Base-by-base conservation (phyloP, 345 rosid species). In the Clarkia xantiana region DNA sequence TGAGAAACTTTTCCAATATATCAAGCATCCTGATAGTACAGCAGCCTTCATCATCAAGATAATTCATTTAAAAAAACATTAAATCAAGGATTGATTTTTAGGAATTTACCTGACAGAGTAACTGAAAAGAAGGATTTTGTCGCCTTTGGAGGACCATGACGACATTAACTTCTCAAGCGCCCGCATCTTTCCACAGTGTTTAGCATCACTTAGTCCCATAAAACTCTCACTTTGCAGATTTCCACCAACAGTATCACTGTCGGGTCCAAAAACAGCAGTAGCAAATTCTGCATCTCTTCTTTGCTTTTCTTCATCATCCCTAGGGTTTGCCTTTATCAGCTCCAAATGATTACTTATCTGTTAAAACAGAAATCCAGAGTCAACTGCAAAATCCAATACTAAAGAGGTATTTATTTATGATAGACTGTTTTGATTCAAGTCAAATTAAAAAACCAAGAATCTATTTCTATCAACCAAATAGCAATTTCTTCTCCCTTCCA, bases 261-360 rank as follows among this genome's bases (percentile, higher is more conserved):
- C 94, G 17, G 71, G 54, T 40, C 93, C 94, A 64, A 90, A 86
- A 60, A 90, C 89, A 34, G 89, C 72, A 38, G 83, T 65, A 17
- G 78, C 86, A 69, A 90, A 83, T 64, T 90, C 94, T 43, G 89
- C 81, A 57, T 86, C 97, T 65, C 83, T 90, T 64, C 69, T 76
- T 54, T 86, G 97, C 65, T 90, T 90, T 20, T 79, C 86, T 34
- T 71, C 68, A 54, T 86, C 96, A 68, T 90, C 97, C 72, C 68
- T 69, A 18, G 89, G 80, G 54, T 83, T 86, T n/a, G 96, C 93
- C 82, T 90, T 90, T 47, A 90, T 73, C 56, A 90, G 86, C 81
- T 90, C 98, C 57, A 86, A 66, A 69, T 90, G 98, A 73, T 83
- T 90, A 73, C 98, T 86, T 62, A 90, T 70, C 93, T 90, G 79